Base-by-base conservation (phyloP, 331 rosid genomes). In the Saraca asoca region DNA sequence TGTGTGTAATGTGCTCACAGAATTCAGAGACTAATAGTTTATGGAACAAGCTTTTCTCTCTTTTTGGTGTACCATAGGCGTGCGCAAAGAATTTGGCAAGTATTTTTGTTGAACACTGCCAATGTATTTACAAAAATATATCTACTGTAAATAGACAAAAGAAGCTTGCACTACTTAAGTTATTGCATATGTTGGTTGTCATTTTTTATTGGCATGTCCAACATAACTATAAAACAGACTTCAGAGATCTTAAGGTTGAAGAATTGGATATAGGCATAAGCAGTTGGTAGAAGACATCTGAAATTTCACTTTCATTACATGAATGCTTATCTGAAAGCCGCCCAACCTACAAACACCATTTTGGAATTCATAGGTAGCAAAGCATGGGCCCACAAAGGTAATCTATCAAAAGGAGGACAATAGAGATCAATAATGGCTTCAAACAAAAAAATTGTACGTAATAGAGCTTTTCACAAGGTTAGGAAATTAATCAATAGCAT, bases 181-280 rank as follows among this genome's bases (percentile, higher is more conserved):
- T 41, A 68, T 44, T 14, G 16, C 41, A 18, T 63, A 51, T 38
- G 61, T 66, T 38, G 49, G 18, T 18, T 54, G 7, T 31, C 77
- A 57, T 5, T 52, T 58, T 64, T 64, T 51, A 62, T 8, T 51
- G 33, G 13, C 20, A 56, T n/a, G 50, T 56, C 33, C 57, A 71
- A 55, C 72, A 71, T 56, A 43, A 67, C 43, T 51, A 60, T 20
- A 50, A 35, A 61, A 24, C 56, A 52, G 6, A 33, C 63, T 66
- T 1, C 10, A 62, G n/a, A 33, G 5, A 66, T 33, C 34, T 50
- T 17, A 45, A 55, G 38, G 49, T 72, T 17, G 41, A 35, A 24
- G 14, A 35, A 53, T 15, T 15, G 13, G 60, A 55, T 49, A 53
- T 44, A 67, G 45, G 35, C 33, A 34, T 37, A 67, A 13, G 34